These are phyloP conservation scores for Echinochloa phyllopogon DNA, from an alignment of 176 grass and related monocot species.

Conservation along the genomic window DNA sequence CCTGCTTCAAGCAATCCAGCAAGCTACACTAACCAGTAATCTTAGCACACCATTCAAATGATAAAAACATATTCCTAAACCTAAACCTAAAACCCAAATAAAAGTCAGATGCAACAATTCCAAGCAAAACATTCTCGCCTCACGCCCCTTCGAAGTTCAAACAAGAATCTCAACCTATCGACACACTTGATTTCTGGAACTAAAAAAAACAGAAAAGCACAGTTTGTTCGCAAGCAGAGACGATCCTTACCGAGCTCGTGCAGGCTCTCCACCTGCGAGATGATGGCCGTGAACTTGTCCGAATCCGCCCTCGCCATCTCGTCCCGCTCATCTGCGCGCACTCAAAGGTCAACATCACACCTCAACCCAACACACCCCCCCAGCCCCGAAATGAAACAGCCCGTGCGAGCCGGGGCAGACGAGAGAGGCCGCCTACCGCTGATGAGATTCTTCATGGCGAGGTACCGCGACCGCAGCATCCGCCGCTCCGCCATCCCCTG, in stretches of 20 bases:
- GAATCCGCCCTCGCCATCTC: constrained; percentile 69
- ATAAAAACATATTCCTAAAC: not conserved
- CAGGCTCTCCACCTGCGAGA: constrained; percentile 78
- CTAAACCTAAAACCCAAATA: not conserved
- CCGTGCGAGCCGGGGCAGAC: not conserved
- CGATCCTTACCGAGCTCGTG: constrained; percentile 71
- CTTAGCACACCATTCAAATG: not conserved
- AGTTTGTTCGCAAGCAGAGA: not conserved
- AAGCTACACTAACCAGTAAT: constrained; percentile 1
- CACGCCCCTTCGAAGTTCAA: not conserved
- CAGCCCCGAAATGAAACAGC: not conserved
- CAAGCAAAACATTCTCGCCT: not conserved
- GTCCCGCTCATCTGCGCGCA: constrained; percentile 70
- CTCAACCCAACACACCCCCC: not conserved
- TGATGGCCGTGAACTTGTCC: constrained; percentile 70
- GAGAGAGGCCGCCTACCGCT: constrained; percentile 50
- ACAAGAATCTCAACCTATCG: not conserved
- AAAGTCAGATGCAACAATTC: not conserved
- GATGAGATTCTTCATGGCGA: constrained; percentile 77
- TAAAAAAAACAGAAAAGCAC: not conserved
- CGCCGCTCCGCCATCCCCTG: constrained; percentile 63
- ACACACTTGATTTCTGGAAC: not conserved
- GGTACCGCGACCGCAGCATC: constrained; percentile 76
- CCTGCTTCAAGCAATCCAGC: not conserved
- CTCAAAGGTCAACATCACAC: not conserved